Conservation (phyloP, 805 yeast species). For the Yarrowia keelungensis region DNA sequence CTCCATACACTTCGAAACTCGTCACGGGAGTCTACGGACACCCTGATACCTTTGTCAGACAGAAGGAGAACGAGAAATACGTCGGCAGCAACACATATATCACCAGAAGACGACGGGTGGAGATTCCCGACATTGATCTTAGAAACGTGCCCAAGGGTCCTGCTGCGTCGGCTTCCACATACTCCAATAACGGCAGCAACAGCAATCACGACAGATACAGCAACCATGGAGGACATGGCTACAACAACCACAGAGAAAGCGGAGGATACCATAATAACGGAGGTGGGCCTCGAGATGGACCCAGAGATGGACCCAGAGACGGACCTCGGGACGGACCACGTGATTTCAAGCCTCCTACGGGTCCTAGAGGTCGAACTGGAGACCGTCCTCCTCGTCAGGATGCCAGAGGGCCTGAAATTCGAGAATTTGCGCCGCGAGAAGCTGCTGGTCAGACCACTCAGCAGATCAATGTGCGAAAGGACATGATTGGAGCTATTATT, state of each 20-base stretch:
- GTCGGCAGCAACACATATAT: slow-evolving; percentile 40
- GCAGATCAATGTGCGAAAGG: slow-evolving; percentile 76
- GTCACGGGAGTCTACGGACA: slow-evolving; percentile 43
- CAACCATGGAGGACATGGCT: not conserved
- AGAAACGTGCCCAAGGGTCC: slow-evolving; percentile 18
- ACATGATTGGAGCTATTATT: slow-evolving; percentile 81
- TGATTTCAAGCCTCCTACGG: slow-evolving; percentile 16
- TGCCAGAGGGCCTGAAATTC: slow-evolving; percentile 20
- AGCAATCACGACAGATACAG: slow-evolving; percentile 38
- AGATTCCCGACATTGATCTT: slow-evolving; percentile 13
- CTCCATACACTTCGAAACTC: slow-evolving; percentile 40
- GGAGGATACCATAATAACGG: slow-evolving; percentile 21
- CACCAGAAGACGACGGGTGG: slow-evolving; percentile 28
- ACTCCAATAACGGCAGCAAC: slow-evolving; percentile 31
- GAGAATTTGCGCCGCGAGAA: slow-evolving; percentile 38
- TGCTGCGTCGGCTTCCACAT: slow-evolving; percentile 2
- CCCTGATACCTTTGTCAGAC: slow-evolving; percentile 43
- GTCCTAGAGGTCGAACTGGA: slow-evolving; percentile 22
- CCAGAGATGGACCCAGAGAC: slow-evolving; percentile 6
- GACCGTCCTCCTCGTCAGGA: slow-evolving; percentile 39
- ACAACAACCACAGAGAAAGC: slow-evolving; percentile 9
- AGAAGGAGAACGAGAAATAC: slow-evolving; percentile 40
- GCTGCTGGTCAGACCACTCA: slow-evolving; percentile 54
- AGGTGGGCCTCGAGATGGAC: slow-evolving; percentile 1
- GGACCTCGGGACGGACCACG: slow-evolving; percentile 10